Conservation (phyloP, 768 basidiomycete species). For the Amanita molliuscula region DNA sequence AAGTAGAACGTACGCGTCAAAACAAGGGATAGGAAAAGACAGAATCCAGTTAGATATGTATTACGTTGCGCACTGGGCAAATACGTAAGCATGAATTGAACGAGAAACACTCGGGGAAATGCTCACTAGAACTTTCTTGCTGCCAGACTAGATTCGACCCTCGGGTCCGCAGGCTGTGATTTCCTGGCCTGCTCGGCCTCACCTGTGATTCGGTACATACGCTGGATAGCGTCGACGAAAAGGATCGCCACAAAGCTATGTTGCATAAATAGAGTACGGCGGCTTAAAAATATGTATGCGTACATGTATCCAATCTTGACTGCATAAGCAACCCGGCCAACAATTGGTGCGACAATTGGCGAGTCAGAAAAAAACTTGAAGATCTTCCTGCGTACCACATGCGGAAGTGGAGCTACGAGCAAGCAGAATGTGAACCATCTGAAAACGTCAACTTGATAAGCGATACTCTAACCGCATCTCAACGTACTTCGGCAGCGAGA, state of each 20-base stretch:
- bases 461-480: not conserved
- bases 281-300: slow-evolving; percentile 15
- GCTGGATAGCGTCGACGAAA: slow-evolving; percentile 86
- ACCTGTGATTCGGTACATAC: slow-evolving; percentile 76
- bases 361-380: slow-evolving; percentile 68
- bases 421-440: slow-evolving; percentile 82
- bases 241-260: slow-evolving; percentile 73
- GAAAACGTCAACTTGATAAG: not conserved
- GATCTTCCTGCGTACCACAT: slow-evolving; percentile 55
- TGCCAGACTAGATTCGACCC: slow-evolving; percentile 80
- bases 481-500: slow-evolving; percentile 57
- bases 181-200: slow-evolving; percentile 62
- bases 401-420: slow-evolving; percentile 81
- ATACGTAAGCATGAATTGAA: not conserved
- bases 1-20: slow-evolving; percentile 91
- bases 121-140: slow-evolving; percentile 91
- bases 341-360: slow-evolving; percentile 51
- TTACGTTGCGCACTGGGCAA: slow-evolving; percentile 70
- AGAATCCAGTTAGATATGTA: slow-evolving; percentile 87
- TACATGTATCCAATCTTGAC: slow-evolving; percentile 94
- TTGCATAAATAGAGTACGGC: not conserved
- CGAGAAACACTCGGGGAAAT: not conserved
- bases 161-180: slow-evolving; percentile 44
- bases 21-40: slow-evolving; percentile 91
- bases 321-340: slow-evolving; percentile 83